phyloP scores from a whole-genome alignment of 169 alveolate species.

The Plasmodium malariae region DNA sequence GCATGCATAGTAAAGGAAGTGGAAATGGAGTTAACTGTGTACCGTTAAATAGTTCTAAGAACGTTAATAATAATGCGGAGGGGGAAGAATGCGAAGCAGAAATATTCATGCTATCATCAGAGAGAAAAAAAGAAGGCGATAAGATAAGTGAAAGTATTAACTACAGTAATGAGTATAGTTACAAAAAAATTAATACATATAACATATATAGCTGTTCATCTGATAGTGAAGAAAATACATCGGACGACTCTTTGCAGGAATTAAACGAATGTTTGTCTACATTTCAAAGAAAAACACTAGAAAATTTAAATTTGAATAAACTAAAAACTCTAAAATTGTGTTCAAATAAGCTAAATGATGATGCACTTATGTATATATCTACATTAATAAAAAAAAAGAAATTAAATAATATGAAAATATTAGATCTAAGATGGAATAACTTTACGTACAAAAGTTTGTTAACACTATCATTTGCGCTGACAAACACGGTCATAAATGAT shows the following conservation, averaged over 20 bases:
- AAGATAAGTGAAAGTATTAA: no score
- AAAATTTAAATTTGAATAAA: constrained; percentile 27
- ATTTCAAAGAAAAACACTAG: constrained; percentile 23
- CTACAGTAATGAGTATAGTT: background rate
- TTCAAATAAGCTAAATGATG: constrained; percentile 61
- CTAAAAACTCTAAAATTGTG: constrained; percentile 26
- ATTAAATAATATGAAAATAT: constrained; percentile 30
- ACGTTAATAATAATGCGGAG: no score
- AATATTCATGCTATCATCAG: no score
- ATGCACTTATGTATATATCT: constrained; percentile 60
- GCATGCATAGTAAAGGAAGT: no score
- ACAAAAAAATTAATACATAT: constrained; percentile 18
- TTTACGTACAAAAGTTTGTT: constrained; percentile 66
- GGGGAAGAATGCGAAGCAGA: no score
- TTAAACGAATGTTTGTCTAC: constrained; percentile 14
- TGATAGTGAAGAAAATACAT: constrained; percentile 7
- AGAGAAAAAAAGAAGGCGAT: no score
- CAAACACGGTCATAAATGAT: constrained; percentile 2
- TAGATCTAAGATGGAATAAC: constrained; percentile 67
- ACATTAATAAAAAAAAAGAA: constrained; percentile 54
- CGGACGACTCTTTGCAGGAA: constrained; percentile 21
- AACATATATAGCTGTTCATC: constrained; percentile 52
- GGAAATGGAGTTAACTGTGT: no score
- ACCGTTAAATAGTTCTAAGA: no score
- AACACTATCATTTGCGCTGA: constrained; percentile 47